Percentiles rank a stretch among this genome's conserved stretches.
phyloP scores from a whole-genome alignment of 495 filamentous ascomycete species.

The Amorphotheca resinae region DNA sequence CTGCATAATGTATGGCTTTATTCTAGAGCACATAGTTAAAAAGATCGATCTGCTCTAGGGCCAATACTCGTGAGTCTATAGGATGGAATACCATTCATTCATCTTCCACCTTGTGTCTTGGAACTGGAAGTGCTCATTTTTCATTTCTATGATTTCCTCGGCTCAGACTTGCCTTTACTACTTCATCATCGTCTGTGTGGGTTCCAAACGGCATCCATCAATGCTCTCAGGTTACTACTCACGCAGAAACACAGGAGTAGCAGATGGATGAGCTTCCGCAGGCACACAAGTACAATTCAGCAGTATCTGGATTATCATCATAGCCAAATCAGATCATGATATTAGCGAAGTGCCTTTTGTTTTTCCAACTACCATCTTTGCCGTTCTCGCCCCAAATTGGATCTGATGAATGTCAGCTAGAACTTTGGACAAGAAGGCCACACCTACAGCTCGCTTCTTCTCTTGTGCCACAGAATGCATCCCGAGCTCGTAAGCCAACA shows the following conservation, averaged over 20 bases:
- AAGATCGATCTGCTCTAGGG: too few relatives aligned
- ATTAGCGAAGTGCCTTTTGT: slow-evolving; percentile 54
- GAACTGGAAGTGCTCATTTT: too few relatives aligned
- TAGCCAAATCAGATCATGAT: slow-evolving; percentile 27
- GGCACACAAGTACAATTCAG: slow-evolving; percentile 29
- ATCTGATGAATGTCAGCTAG: slow-evolving; percentile 27
- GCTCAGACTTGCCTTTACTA: slow-evolving; percentile 24
- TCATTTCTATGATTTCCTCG: too few relatives aligned
- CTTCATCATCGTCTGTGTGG: slow-evolving; percentile 15
- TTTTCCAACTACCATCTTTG: slow-evolving; percentile 68
- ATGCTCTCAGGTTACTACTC: slow-evolving; percentile 19
- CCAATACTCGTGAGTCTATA: too few relatives aligned
- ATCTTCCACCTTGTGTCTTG: too few relatives aligned
- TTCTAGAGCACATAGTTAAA: too few relatives aligned
- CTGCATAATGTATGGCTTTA: too few relatives aligned
- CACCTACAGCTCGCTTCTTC: slow-evolving; percentile 66
- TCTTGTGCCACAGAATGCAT: slow-evolving; percentile 59
- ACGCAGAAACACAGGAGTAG: slow-evolving; percentile 19
- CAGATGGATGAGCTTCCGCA: slow-evolving; percentile 13
- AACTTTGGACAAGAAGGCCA: slow-evolving; percentile 27
- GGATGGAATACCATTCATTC: too few relatives aligned
- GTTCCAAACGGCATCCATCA: slow-evolving; percentile 14
- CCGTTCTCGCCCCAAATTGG: slow-evolving; percentile 76
- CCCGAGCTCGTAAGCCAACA: slow-evolving; percentile 64
- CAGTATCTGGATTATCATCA: slow-evolving; percentile 53